These are phyloP conservation scores for Drechslerella stenobrocha DNA, from an alignment of 2,329 filamentous ascomycete genomes.

Conservation along the genomic window DNA sequence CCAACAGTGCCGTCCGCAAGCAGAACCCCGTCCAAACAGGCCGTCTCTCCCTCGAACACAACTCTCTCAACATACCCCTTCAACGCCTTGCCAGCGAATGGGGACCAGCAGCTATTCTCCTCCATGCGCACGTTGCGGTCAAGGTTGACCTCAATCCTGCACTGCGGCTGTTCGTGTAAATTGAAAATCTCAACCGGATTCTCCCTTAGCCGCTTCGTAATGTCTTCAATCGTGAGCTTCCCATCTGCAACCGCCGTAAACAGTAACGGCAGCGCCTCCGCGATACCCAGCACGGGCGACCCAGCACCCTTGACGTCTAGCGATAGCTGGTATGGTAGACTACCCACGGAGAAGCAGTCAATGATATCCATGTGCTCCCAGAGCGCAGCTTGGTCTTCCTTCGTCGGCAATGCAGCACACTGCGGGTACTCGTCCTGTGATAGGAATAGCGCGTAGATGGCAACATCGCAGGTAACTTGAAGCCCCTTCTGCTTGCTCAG, in stretches of 20 bases:
- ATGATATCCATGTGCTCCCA: conserved; percentile 74
- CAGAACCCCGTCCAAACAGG: conserved; percentile 72
- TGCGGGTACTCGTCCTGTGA: conserved; percentile 71
- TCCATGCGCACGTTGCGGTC: conserved; percentile 67
- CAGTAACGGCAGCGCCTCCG: conserved; percentile 72
- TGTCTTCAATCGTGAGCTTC: conserved; percentile 72
- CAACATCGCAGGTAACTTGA: conserved; percentile 79
- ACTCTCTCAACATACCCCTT: conserved; percentile 73
- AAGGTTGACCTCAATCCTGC: conserved; percentile 73
- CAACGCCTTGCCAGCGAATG: conserved; percentile 70
- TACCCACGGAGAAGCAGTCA: conserved; percentile 78
- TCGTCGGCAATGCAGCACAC: conserved; percentile 68
- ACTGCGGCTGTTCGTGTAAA: conserved; percentile 75
- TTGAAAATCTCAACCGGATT: conserved; percentile 82
- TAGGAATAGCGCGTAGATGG: conserved; percentile 76
- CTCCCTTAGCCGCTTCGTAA: conserved; percentile 71
- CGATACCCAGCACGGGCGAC: conserved; percentile 68
- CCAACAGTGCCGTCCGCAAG: conserved; percentile 64
- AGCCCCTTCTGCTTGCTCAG: conserved; percentile 80
- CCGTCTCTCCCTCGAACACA: conserved; percentile 72
- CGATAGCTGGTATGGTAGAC: conserved; percentile 75
- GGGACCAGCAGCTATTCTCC: conserved; percentile 65
- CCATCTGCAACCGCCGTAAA: conserved; percentile 76
- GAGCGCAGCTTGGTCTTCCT: conserved; percentile 70
- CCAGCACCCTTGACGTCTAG: conserved; percentile 61